Conservation (phyloP, 129 eudicot species). For the Logfia minima region DNA sequence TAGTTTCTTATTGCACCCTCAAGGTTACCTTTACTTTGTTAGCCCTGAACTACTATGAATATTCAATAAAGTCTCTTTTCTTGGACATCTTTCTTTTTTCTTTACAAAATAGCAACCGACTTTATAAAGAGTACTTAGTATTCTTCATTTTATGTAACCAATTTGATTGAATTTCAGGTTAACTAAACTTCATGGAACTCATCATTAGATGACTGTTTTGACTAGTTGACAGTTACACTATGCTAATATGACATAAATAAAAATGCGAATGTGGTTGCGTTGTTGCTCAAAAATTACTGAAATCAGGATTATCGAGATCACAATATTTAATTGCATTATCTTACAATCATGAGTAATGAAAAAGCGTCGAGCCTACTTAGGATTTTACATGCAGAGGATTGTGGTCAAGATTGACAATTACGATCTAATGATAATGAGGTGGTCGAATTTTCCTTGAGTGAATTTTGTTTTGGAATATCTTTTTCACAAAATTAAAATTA, state of each 20-base stretch:
- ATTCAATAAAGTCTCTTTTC: neutral
- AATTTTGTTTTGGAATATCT: neutral
- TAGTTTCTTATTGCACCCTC: constrained; percentile 20
- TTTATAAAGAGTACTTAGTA: no score
- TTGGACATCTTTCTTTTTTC: neutral
- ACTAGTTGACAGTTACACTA: no score
- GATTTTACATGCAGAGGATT: neutral
- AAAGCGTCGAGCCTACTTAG: neutral
- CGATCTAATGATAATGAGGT: neutral
- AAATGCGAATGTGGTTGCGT: no score
- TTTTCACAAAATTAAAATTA: no score
- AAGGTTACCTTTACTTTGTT: neutral
- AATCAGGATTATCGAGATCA: neutral
- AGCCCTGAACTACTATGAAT: neutral
- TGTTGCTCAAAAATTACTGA: no score
- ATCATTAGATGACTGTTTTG: no score
- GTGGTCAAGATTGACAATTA: neutral
- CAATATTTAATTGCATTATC: neutral
- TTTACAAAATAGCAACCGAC: neutral
- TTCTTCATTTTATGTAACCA: no score
- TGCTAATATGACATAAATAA: no score
- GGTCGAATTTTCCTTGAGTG: neutral
- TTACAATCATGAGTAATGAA: neutral
- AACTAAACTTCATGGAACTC: no score
- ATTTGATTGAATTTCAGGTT: no score